phyloP scores from a whole-genome alignment of 2,329 filamentous ascomycete genomes.

The Cladosporium sp. region DNA sequence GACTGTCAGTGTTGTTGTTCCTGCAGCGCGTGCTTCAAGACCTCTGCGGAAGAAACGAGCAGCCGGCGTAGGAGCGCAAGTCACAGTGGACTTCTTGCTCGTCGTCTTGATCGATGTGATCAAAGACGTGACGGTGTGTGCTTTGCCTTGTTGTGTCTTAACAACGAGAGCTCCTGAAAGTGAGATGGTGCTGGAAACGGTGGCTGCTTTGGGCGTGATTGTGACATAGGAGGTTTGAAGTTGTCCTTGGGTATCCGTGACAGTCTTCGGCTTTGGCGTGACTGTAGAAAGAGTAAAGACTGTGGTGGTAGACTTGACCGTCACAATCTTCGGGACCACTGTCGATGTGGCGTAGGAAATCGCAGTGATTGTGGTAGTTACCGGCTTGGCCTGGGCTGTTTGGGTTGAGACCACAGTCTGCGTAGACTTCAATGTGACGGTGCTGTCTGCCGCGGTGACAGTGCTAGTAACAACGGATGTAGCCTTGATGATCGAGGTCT shows the following conservation, averaged over 20 bases:
- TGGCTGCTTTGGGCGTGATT: slow-evolving; percentile 25
- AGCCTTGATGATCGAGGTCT: slow-evolving; percentile 23
- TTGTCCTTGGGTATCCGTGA: slow-evolving; percentile 17
- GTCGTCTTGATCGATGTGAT: slow-evolving; percentile 25
- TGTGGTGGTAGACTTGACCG: slow-evolving; percentile 22
- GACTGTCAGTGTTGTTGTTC: slow-evolving; percentile 25
- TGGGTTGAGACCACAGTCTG: slow-evolving; percentile 5
- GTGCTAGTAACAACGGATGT: slow-evolving; percentile 19
- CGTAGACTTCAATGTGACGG: slow-evolving; percentile 14
- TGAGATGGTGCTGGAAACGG: slow-evolving; percentile 26
- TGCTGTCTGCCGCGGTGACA: slow-evolving; percentile 13
- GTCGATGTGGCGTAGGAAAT: slow-evolving; percentile 18
- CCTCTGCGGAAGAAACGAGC: slow-evolving; percentile 17
- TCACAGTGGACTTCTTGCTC: slow-evolving; percentile 29
- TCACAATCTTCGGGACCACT: slow-evolving; percentile 12
- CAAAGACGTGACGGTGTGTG: slow-evolving; percentile 21
- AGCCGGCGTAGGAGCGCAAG: slow-evolving; percentile 27
- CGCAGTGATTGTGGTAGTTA: slow-evolving; percentile 16
- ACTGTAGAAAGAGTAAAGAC: slow-evolving; percentile 13
- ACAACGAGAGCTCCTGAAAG: slow-evolving; percentile 20
- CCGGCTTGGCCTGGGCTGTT: slow-evolving; percentile 15
- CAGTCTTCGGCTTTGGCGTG: slow-evolving; percentile 17
- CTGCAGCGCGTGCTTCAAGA: slow-evolving; percentile 18
- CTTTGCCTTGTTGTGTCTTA: slow-evolving; percentile 23
- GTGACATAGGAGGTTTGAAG: slow-evolving; percentile 25